Base-by-base conservation (phyloP, 805 yeast genomes). In the Pichia cephalocereana region DNA sequence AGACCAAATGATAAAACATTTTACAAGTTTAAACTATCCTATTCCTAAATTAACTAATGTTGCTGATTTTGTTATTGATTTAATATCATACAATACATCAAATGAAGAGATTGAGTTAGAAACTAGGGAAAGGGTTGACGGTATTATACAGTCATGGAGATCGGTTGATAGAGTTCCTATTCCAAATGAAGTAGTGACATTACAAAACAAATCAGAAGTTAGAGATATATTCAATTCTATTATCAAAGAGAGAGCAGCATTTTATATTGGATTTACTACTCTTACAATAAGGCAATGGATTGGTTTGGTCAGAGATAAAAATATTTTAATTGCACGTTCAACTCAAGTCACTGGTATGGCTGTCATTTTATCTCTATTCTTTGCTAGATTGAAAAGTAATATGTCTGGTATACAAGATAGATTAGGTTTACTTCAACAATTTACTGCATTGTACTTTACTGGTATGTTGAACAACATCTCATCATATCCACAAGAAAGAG, bases 391-490 rank as follows among this genome's bases (percentile, higher is more conserved):
- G 42, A 70, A 70, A 47, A 65, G 76, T 46, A 61, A 66, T 38
- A 59, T 59, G 38, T 68, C 69, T 27, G 82, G 91, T 34, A 73
- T 86, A 32, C 72, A 71, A 49, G 78, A 86, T 62, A 68, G 95
- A 54, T 64, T 88, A 17, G 96, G 96, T 4, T 66, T 87, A 44
- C 73, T 83, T 3, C 96, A 88, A 62, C 86, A 85, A 58, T 74
- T 82, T 4, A 68, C 83, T 23, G 80, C 87, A 31, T 61, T 87
- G 45, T 87, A 83, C 59, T 88, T 80, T 61, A 80, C 81, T 43
- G 96, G 96, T 0, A 77, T 87, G 74, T 71, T 88, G 47, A 85
- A 83, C 57, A 87, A 86, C 62, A 70, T 87, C 59, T 76, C 90
- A 1, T 71, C 84, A 15, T 88, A 82, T 59, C 95, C 96, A 2